Evolutionary conservation across 371 early-diverging fungal genomes (phyloP).

Genomic region (Zychaea mexicana): DNA sequence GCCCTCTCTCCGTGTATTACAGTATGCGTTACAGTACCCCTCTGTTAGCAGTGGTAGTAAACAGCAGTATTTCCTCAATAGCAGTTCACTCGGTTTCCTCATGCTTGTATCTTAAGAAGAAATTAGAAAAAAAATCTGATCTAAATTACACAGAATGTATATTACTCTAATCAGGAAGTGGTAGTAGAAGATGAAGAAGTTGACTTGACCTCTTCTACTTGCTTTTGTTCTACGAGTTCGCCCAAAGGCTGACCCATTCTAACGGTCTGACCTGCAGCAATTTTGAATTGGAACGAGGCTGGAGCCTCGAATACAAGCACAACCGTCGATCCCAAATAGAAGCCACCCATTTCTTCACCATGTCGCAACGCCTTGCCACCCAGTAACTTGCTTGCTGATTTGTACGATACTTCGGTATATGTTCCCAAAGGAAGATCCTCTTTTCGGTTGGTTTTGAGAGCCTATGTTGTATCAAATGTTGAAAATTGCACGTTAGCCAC

Average conservation of each 20-base stretch:
- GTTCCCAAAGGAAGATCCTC: conserved; percentile 71
- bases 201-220: not conserved
- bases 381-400: conserved; percentile 60
- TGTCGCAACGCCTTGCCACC: conserved; percentile 68
- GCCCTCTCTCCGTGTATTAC: no score
- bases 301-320: conserved; percentile 98
- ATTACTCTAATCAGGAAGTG: no score
- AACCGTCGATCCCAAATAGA: conserved; percentile 93
- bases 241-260: conserved; percentile 87
- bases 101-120: no score
- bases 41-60: no score
- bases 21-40: no score
- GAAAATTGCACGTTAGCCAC: no score
- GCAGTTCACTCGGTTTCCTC: no score
- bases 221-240: conserved; percentile 24
- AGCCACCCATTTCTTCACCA: conserved; percentile 95
- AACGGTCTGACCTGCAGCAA: conserved; percentile 76
- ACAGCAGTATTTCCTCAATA: no score
- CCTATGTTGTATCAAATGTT: no score
- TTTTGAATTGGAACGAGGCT: conserved; percentile 70
- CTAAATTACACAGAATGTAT: no score
- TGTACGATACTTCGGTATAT: conserved; percentile 75
- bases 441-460: conserved; percentile 72
- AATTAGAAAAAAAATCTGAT: no score
- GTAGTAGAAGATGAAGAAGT: no score